Base-by-base conservation (phyloP, 1,139 yeast species). In the Suhomyces ambrosiae region DNA sequence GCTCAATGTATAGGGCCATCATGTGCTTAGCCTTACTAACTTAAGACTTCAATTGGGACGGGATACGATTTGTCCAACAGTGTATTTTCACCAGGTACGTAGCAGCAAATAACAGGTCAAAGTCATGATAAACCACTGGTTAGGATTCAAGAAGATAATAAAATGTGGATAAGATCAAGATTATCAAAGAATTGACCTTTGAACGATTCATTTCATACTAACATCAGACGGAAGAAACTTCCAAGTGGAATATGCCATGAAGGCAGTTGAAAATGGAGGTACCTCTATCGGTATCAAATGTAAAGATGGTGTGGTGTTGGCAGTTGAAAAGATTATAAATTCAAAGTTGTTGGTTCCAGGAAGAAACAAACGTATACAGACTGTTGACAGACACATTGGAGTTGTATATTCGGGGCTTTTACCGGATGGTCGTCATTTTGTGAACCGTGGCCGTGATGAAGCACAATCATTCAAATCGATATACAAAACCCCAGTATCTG, bases 251-350 rank as follows among this genome's bases (percentile, higher is more conserved):
- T 94, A 94, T 56, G 99, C 99, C 29, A 76, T 86, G 60, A 94
- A 94, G 63, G 98, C 98, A 2, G 97, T 92, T 6, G 98, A 94
- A 63, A 90, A 89, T 58, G 97, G 96, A 30, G 94, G 97, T 10
- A 92, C 98, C 0, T 83, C 97, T 19, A 76, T 94, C 50, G 99
- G 97, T 27, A 83, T 94, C 59, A 86, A 86, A 60, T 88, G 87
- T 65, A 79, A 80, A 53, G 97, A 92, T 58, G 98, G 98, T 32
- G 77, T 94, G 30, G 96, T 92, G 12, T 76, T 92, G 49, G 99
- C 97, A n/a, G 95, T 88, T 19, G 98, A 92, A 65, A 92, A 92
- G 68, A 76, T 90, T 54, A 76, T 90, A 57, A 76, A 82, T 40
- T 89, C 97, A 24, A 90, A 89, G 61, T 71, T 94, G 47, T 73